A percentile compares a stretch with the other conserved stretches of the same genome.
These are phyloP conservation scores for Selenicereus undatus DNA, from an alignment of 148 eudicot species.

Conservation along the genomic window DNA sequence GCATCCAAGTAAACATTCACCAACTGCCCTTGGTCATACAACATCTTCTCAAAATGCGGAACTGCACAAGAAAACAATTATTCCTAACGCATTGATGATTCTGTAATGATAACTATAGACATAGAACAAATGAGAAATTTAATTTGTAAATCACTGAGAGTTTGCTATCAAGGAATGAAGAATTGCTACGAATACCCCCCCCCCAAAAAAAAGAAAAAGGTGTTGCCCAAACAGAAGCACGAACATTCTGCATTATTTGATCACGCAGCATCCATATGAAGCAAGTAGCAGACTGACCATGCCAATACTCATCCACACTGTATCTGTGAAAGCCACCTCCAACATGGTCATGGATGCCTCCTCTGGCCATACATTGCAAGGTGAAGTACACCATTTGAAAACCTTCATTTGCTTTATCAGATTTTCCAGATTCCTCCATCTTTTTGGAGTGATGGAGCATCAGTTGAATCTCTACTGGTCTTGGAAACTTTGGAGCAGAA, in stretches of 20 bases:
- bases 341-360: conserved; percentile 92
- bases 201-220: not conserved
- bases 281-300: conserved; percentile 47
- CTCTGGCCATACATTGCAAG: conserved; percentile 85
- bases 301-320: conserved; percentile 98
- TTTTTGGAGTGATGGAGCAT: conserved; percentile 77
- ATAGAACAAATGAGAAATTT: not conserved
- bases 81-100: not conserved
- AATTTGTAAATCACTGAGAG: not conserved
- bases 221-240: not conserved
- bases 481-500: conserved; percentile 90
- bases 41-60: conserved; percentile 98
- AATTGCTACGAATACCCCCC: not conserved
- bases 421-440: conserved; percentile 45
- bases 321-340: conserved; percentile 99
- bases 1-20: conserved; percentile 75
- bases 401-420: conserved; percentile 48
- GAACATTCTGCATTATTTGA: not conserved
- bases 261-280: not conserved
- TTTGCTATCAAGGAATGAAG: not conserved
- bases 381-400: conserved; percentile 62
- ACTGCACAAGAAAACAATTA: conserved; percentile 42
- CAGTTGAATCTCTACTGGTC: conserved; percentile 82
- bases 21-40: conserved; percentile 94
- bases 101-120: not conserved